Evolutionary conservation across 371 early-diverging fungal species (phyloP).

Genomic region (Actinomortierella ambigua): DNA sequence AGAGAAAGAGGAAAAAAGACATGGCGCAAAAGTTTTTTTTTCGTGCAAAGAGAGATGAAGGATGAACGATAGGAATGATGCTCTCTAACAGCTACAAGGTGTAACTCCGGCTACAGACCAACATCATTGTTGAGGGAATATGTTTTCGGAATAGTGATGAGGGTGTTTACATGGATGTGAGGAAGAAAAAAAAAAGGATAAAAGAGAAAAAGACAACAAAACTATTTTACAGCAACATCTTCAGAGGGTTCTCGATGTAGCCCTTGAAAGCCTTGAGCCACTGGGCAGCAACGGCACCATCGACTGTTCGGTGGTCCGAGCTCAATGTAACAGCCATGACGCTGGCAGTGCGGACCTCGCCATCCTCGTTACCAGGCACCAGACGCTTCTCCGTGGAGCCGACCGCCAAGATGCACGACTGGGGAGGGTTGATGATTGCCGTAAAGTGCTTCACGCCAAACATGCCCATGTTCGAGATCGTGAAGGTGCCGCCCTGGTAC

Average conservation of each 20-base stretch:
- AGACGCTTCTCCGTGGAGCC: constrained; percentile 86
- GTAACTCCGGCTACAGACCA: no score
- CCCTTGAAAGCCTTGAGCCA: constrained; percentile 92
- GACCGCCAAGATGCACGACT: constrained; percentile 94
- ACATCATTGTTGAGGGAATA: constrained; percentile 8
- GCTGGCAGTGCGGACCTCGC: constrained; percentile 52
- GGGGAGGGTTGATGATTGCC: constrained; percentile 98
- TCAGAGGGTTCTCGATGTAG: constrained; percentile 96
- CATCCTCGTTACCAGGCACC: constrained; percentile 70
- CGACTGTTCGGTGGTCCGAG: constrained; percentile 96
- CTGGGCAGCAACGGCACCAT: constrained; percentile 94
- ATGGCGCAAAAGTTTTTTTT: background rate
- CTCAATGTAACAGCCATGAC: constrained; percentile 91
- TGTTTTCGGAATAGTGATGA: constrained; percentile 9
- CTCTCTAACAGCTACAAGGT: no score
- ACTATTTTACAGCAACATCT: constrained; percentile 83
- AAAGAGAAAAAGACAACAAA: background rate
- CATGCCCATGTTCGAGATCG: constrained; percentile 99
- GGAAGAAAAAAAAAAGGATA: constrained; percentile 1
- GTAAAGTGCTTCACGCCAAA: constrained; percentile 93
- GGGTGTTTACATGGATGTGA: constrained; percentile 8
- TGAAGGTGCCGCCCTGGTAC: constrained; percentile 97
- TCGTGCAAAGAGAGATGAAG: no score
- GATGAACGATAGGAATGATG: no score
- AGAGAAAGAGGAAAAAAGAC: background rate